Evolutionary conservation across 805 yeast species (phyloP).

Genomic region (Yarrowia phangngaensis): DNA sequence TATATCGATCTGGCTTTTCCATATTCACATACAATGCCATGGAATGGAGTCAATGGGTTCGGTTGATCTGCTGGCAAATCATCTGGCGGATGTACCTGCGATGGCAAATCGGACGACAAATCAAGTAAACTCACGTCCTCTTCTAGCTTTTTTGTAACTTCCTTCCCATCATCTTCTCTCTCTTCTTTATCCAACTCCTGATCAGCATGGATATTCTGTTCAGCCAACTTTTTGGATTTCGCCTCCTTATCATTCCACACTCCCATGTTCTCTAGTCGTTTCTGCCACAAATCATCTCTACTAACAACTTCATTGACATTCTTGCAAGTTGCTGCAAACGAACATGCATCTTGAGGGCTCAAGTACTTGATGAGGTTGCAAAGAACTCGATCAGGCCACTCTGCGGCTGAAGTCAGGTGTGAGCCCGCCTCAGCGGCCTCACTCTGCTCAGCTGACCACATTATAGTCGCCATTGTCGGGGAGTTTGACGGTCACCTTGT

Average conservation of each 20-base stretch:
- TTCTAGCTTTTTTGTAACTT: neutral
- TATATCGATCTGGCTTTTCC: constrained; percentile 30
- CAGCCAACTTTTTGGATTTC: neutral
- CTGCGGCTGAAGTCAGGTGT: constrained; percentile 13
- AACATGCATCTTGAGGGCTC: neutral
- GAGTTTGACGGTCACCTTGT: too few relatives aligned
- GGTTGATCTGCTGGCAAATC: neutral
- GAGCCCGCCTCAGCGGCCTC: constrained; percentile 15
- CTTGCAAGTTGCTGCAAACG: constrained; percentile 12
- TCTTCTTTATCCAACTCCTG: constrained; percentile 20
- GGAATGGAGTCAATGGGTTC: constrained; percentile 28
- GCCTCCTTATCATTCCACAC: constrained; percentile 30
- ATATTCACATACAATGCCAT: constrained; percentile 26
- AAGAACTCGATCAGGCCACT: constrained; percentile 24
- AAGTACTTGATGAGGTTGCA: constrained; percentile 5
- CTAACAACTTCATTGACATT: neutral
- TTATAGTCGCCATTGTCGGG: constrained; percentile 22
- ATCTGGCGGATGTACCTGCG: neutral
- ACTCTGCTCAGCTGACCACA: constrained; percentile 26
- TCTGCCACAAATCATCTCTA: constrained; percentile 40
- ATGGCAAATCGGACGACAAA: neutral
- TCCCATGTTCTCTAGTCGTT: constrained; percentile 40
- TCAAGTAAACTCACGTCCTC: constrained; percentile 2
- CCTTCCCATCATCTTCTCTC: neutral
- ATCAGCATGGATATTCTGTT: neutral